These are phyloP conservation scores for Trichosporon coremiiforme DNA, from an alignment of 1,284 basidiomycete genomes.

Conservation along the genomic window DNA sequence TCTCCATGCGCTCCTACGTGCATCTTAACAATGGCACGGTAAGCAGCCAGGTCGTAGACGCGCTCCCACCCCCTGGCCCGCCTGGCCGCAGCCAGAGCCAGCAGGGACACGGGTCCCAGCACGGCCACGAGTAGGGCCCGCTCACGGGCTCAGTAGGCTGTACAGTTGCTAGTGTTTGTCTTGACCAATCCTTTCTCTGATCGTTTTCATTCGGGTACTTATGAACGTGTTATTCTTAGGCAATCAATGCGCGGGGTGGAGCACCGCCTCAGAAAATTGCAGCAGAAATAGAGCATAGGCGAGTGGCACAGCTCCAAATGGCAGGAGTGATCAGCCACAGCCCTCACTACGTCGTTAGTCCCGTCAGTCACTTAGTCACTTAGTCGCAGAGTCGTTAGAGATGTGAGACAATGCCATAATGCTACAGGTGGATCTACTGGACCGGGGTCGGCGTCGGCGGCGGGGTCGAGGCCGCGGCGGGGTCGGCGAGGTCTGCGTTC, in stretches of 20 bases:
- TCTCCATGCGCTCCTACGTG: slow-evolving; percentile 43
- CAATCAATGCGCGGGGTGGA: too few relatives aligned
- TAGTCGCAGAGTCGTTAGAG: neutral
- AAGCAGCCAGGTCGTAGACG: slow-evolving; percentile 38
- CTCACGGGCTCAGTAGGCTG: neutral
- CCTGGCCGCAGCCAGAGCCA: slow-evolving; percentile 13
- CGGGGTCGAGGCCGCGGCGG: too few relatives aligned
- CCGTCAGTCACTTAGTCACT: too few relatives aligned
- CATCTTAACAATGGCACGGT: slow-evolving; percentile 49
- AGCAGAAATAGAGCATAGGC: too few relatives aligned
- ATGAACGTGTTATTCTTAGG: slow-evolving; percentile 2
- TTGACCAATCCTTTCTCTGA: neutral
- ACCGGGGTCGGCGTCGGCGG: neutral
- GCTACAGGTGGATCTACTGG: slow-evolving; percentile 9
- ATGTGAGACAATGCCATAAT: slow-evolving; percentile 17
- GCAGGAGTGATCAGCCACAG: too few relatives aligned
- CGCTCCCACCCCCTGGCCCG: slow-evolving; percentile 40
- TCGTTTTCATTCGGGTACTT: neutral
- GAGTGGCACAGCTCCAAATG: too few relatives aligned
- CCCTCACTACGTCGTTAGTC: too few relatives aligned
- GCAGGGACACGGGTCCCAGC: slow-evolving; percentile 19
- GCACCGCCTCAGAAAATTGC: too few relatives aligned
- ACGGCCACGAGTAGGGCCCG: neutral
- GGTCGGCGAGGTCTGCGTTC: neutral
- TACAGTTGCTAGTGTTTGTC: slow-evolving; percentile 2